Evolutionary conservation across 2,329 filamentous ascomycete genomes (phyloP).

Genomic region (Trichoderma koningiopsis): DNA sequence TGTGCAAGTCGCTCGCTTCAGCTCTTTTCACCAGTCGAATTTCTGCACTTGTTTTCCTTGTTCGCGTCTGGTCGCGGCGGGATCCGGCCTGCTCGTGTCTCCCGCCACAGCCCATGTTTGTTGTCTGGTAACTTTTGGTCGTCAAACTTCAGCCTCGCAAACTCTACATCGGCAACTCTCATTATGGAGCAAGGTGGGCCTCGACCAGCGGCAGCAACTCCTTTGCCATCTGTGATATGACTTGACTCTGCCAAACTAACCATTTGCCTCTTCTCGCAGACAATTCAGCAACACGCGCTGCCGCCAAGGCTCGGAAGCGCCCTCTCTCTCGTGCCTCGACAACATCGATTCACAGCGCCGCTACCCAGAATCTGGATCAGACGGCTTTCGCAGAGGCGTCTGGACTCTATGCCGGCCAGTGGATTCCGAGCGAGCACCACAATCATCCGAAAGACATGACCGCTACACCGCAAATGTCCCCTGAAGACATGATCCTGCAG

Average conservation of each 20-base stretch:
- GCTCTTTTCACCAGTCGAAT: constrained; percentile 19
- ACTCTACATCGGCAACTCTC: constrained; percentile 37
- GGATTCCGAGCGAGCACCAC: constrained; percentile 52
- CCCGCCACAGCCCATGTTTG: constrained; percentile 44
- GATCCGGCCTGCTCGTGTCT: constrained; percentile 33
- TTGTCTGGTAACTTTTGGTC: constrained; percentile 37
- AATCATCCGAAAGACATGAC: constrained; percentile 48
- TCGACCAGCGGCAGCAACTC: constrained; percentile 8
- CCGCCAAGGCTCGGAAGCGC: constrained; percentile 50
- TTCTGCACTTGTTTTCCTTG: constrained; percentile 23
- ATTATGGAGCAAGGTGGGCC: constrained; percentile 44
- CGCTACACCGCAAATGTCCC: constrained; percentile 50
- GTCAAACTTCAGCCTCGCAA: constrained; percentile 34
- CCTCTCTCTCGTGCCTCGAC: constrained; percentile 59
- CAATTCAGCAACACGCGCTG: constrained; percentile 37
- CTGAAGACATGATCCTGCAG: constrained; percentile 63
- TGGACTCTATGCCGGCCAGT: constrained; percentile 53
- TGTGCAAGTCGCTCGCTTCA: constrained; percentile 28
- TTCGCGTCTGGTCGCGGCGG: constrained; percentile 29
- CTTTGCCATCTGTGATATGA: neutral
- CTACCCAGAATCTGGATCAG: constrained; percentile 55
- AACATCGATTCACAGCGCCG: constrained; percentile 57
- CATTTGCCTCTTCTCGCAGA: constrained; percentile 28
- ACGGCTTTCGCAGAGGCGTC: constrained; percentile 46
- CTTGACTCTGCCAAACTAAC: constrained; percentile 1